Percentiles rank a stretch among this genome's conserved stretches.
phyloP scores from a whole-genome alignment of 1,284 basidiomycete species.

The Malassezia psittaci region DNA sequence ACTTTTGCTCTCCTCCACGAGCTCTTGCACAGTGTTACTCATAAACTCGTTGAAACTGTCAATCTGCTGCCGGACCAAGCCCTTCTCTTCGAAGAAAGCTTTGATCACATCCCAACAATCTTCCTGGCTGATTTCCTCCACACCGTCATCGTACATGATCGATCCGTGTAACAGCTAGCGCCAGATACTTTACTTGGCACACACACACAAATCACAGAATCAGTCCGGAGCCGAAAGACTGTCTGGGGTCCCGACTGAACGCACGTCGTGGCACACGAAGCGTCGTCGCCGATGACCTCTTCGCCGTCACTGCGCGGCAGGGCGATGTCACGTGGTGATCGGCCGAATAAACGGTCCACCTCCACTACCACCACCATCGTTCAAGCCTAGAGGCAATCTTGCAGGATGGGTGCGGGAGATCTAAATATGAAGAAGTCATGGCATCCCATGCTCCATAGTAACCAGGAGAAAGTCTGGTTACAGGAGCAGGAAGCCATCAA shows the following conservation, averaged over 20 bases:
- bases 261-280: neutral
- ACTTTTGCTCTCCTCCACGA: conserved; percentile 88
- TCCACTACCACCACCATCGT: neutral
- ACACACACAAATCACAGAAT: neutral
- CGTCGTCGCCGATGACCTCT: neutral
- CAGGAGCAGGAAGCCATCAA: conserved; percentile 93
- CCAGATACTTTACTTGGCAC: neutral
- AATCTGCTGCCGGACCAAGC: conserved; percentile 92
- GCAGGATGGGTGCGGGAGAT: conserved; percentile 72
- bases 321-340: conserved; percentile 6
- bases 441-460: conserved; percentile 94
- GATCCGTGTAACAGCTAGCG: neutral
- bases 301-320: neutral
- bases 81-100: conserved; percentile 92
- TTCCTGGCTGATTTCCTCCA: conserved; percentile 44
- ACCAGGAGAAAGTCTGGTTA: conserved; percentile 98
- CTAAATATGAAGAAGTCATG: conserved; percentile 82
- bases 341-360: neutral
- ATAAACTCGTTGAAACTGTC: conserved; percentile 99
- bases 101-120: conserved; percentile 57
- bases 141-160: conserved; percentile 24
- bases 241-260: conserved; percentile 1
- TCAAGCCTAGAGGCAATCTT: neutral
- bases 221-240: neutral
- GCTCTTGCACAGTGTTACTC: conserved; percentile 98